Base-by-base conservation (phyloP, 768 basidiomycete species). In the Steccherinum ochraceum region DNA sequence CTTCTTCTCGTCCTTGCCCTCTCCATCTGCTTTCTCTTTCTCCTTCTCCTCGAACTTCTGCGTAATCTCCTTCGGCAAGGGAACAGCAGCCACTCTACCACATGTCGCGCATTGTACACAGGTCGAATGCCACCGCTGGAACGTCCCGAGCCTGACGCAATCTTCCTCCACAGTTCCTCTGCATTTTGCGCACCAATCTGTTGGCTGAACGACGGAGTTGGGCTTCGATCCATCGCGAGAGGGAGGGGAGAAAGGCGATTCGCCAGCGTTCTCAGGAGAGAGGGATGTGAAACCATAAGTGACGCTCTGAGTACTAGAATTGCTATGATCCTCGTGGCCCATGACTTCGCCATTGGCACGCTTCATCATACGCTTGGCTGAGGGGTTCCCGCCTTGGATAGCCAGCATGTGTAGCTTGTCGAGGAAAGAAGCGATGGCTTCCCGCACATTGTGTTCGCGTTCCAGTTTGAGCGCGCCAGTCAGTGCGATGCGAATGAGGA, bases 381-480 rank as follows among this genome's bases (percentile, higher is more conserved):
- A 71, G 10, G 90, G 89, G 59, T 89, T 89, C 35, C 84, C 89
- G 46, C 86, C 81, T 68, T 89, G 86, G 13, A 89, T 83, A 1
- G 92, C 93, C 30, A 99, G 81, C 45, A 92, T 76, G 67, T 96
- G 91, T 46, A 99, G 78, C 64, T 95, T 89, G 61, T 93, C 92
- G 53, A 99, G 79, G 72, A 96, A 96, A 24, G 81, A 84, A 4
- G 83, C 72, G 79, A 98, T 89, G 1, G 93, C 93, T 52, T 87
- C 85, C 40, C 79, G 74, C 44, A 89, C 82, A 51, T 78, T 79
- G 61, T 90, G 81, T 62, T 99, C 96, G 52, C 93, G 78, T 69
- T 99, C 96, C 25, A 99, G 77, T 70, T 93, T 97, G 53, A 99
- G 78, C 3, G 93, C 91, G 4, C 93, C 94, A 0, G 96, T 97